Evolutionary conservation across 2,329 filamentous ascomycete species (phyloP).

Genomic region (Pseudopithomyces chartarum): DNA sequence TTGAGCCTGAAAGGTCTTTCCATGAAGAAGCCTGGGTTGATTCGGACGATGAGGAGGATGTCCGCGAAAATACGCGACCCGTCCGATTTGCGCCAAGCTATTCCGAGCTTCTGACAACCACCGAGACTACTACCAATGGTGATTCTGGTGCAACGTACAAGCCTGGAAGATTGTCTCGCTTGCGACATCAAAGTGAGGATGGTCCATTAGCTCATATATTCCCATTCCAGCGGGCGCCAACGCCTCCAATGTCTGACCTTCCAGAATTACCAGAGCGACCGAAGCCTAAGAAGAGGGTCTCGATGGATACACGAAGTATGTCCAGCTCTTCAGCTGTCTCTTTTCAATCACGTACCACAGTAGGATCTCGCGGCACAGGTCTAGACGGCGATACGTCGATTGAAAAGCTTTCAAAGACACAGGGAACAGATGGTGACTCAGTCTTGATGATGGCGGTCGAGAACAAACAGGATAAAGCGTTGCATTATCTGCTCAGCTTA

Average conservation of each 20-base stretch:
- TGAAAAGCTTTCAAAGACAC: slow-evolving; percentile 75
- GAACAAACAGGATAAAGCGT: slow-evolving; percentile 68
- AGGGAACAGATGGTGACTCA: slow-evolving; percentile 75
- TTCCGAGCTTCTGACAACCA: slow-evolving; percentile 32
- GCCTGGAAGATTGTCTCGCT: slow-evolving; percentile 23
- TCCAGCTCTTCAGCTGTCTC: slow-evolving; percentile 87
- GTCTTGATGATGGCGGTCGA: slow-evolving; percentile 65
- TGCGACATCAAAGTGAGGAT: slow-evolving; percentile 27
- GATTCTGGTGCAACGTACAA: slow-evolving; percentile 28
- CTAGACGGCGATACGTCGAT: slow-evolving; percentile 87
- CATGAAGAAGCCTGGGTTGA: slow-evolving; percentile 36
- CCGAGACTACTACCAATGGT: slow-evolving; percentile 36
- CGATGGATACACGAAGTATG: slow-evolving; percentile 86
- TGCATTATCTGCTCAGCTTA: slow-evolving; percentile 80
- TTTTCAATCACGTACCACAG: slow-evolving; percentile 78
- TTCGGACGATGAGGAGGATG: slow-evolving; percentile 34
- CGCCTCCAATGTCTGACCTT: slow-evolving; percentile 49
- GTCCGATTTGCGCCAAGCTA: slow-evolving; percentile 40
- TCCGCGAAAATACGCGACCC: slow-evolving; percentile 26
- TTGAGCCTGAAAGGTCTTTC: slow-evolving; percentile 69
- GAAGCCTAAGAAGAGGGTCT: slow-evolving; percentile 74
- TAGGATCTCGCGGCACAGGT: slow-evolving; percentile 65
- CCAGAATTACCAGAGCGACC: slow-evolving; percentile 42
- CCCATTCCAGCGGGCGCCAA: slow-evolving; percentile 75
- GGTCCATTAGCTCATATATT: slow-evolving; percentile 79